A percentile compares a stretch with the other conserved stretches of the same genome.
Evolutionary conservation across 2,329 filamentous ascomycete species (phyloP).

Genomic region (Phialophora tarda): DNA sequence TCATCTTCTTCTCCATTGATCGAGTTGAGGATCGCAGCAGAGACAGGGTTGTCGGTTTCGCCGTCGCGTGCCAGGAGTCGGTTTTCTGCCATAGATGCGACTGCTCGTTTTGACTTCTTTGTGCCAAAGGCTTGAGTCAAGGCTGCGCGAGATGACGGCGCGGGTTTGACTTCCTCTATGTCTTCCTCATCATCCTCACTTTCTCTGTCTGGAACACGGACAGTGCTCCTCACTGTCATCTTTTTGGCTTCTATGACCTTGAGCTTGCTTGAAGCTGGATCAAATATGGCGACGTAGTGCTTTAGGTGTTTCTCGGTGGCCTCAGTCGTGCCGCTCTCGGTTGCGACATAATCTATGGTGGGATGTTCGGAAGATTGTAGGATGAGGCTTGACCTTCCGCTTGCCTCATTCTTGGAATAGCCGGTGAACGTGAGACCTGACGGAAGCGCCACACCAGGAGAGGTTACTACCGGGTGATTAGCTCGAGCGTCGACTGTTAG

Average conservation of each 20-base stretch:
- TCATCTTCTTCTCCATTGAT: conserved; percentile 44
- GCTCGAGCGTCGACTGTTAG: neutral
- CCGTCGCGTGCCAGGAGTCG: conserved; percentile 52
- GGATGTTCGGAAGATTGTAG: conserved; percentile 66
- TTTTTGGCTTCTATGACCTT: conserved; percentile 61
- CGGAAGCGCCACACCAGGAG: conserved; percentile 41
- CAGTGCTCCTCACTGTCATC: conserved; percentile 59
- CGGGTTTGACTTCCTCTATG: conserved; percentile 37
- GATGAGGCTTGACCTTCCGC: conserved; percentile 55
- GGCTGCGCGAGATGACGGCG: conserved; percentile 41
- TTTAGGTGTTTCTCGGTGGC: conserved; percentile 59
- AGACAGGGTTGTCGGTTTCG: conserved; percentile 46
- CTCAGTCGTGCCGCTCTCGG: conserved; percentile 51
- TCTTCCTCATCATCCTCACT: conserved; percentile 36
- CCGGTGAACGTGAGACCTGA: conserved; percentile 32
- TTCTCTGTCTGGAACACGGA: conserved; percentile 43
- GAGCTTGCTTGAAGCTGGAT: conserved; percentile 59
- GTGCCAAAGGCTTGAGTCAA: conserved; percentile 58
- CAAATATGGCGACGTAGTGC: conserved; percentile 67
- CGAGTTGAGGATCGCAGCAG: conserved; percentile 51
- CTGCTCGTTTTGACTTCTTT: conserved; percentile 57
- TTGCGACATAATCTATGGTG: conserved; percentile 64
- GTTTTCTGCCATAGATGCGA: conserved; percentile 55
- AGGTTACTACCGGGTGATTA: conserved; percentile 36
- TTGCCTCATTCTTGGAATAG: conserved; percentile 31